phyloP scores from a whole-genome alignment of 2,329 filamentous ascomycete species.

The Aspergillus aculeatinus region DNA sequence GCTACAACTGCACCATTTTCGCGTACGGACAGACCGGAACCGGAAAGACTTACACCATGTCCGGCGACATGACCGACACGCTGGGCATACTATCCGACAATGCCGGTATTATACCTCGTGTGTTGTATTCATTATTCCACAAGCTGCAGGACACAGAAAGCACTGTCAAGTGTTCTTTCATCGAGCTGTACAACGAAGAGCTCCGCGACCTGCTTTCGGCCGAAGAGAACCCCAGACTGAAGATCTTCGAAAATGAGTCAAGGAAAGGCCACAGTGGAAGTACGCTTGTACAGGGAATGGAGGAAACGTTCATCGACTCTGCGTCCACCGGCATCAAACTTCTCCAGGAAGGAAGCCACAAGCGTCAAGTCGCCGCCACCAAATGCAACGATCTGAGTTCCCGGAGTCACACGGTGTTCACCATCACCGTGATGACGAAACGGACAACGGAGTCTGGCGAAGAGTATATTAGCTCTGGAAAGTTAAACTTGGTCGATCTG shows the following conservation, averaged over 20 bases:
- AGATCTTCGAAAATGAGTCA: slow-evolving; percentile 80
- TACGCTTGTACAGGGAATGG: slow-evolving; percentile 95
- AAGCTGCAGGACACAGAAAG: slow-evolving; percentile 82
- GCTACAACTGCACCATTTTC: slow-evolving; percentile 98
- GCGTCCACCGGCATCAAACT: slow-evolving; percentile 84
- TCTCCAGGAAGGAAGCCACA: slow-evolving; percentile 83
- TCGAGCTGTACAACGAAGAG: slow-evolving; percentile 98
- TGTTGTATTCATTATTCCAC: slow-evolving; percentile 80
- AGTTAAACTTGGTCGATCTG: slow-evolving; percentile 93
- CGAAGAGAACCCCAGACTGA: slow-evolving; percentile 82
- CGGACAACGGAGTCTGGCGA: slow-evolving; percentile 78
- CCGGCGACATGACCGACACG: slow-evolving; percentile 89
- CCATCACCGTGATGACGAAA: slow-evolving; percentile 88
- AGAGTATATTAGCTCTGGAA: slow-evolving; percentile 85
- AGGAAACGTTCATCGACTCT: slow-evolving; percentile 87
- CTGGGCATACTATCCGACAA: slow-evolving; percentile 83
- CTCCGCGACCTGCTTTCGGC: slow-evolving; percentile 80
- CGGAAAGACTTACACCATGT: slow-evolving; percentile 99
- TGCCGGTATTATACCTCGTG: slow-evolving; percentile 92
- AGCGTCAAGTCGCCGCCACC: slow-evolving; percentile 97
- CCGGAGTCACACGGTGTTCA: slow-evolving; percentile 95
- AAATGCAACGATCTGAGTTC: slow-evolving; percentile 99
- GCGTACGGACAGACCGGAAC: slow-evolving; percentile 98
- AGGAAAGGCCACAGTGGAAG: slow-evolving; percentile 74
- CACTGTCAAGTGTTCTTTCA: slow-evolving; percentile 96